Percentiles rank a stretch among this genome's conserved stretches.
Evolutionary conservation across 345 rosid genomes (phyloP).

Genomic region (Hibiscus mutabilis): DNA sequence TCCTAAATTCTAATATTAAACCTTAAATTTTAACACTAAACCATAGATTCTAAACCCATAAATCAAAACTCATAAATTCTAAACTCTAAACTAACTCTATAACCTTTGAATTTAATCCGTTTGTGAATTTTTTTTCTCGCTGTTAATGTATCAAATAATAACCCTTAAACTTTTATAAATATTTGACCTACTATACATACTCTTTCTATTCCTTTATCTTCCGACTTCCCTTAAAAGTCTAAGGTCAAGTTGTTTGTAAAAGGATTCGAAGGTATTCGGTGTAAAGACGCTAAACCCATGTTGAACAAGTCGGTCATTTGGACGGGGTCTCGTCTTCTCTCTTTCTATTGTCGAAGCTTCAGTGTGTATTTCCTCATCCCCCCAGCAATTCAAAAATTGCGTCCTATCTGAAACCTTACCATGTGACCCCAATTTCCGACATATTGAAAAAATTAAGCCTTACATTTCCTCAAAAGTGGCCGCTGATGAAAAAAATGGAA

Average conservation of each 20-base stretch:
- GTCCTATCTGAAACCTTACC: not conserved
- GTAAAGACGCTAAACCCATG: not conserved
- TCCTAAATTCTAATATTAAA: no score
- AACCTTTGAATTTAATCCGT: no score
- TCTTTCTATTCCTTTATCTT: no score
- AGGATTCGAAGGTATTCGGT: not conserved
- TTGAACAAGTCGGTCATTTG: not conserved
- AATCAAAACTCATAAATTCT: no score
- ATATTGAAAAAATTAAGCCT: not conserved
- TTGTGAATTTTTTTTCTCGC: no score
- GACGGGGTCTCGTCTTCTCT: not conserved
- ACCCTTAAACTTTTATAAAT: no score
- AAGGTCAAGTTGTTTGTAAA: not conserved
- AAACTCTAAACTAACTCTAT: no score
- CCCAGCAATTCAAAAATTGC: not conserved
- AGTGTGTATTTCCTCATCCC: not conserved
- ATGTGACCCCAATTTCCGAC: not conserved
- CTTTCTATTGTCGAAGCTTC: not conserved
- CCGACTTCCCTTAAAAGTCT: not conserved
- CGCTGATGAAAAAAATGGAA: not conserved
- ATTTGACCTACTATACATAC: no score
- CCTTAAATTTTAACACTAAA: no score
- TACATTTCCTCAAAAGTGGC: no score
- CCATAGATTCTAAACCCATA: no score
- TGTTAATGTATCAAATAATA: no score